A percentile compares a stretch with the other conserved stretches of the same genome.
phyloP scores from a whole-genome alignment of 768 basidiomycete genomes.

The Xanthoconium stramineum region DNA sequence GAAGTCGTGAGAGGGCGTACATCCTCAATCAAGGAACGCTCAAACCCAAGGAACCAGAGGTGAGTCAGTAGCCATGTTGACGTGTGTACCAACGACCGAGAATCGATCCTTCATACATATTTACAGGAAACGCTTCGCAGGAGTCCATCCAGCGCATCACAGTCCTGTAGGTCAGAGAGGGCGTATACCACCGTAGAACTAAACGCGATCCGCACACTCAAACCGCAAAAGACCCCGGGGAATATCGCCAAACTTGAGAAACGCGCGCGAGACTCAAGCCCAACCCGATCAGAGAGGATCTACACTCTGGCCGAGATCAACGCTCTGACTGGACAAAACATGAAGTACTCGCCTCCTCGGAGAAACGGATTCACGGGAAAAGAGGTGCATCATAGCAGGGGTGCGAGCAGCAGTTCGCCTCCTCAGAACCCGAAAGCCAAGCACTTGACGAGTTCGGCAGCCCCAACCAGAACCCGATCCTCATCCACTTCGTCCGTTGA shows the following conservation, averaged over 20 bases:
- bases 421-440: constrained; percentile 11
- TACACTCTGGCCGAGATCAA: constrained; percentile 33
- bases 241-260: constrained; percentile 18
- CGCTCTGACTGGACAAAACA: constrained; percentile 29
- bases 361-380: constrained; percentile 9
- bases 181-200: constrained; percentile 21
- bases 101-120: background rate
- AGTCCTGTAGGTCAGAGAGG: constrained; percentile 26
- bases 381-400: constrained; percentile 12
- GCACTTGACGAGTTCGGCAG: constrained; percentile 9
- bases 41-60: constrained; percentile 22
- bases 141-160: constrained; percentile 20
- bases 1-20: constrained; percentile 9
- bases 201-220: constrained; percentile 11
- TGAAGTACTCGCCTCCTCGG: constrained; percentile 23
- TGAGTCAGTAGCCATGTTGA: constrained; percentile 8
- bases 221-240: constrained; percentile 14
- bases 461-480: constrained; percentile 24
- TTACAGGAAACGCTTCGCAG: constrained; percentile 18
- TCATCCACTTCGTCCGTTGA: constrained; percentile 45
- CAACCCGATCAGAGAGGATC: constrained; percentile 32
- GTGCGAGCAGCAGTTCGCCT: constrained; percentile 23
- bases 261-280: constrained; percentile 23
- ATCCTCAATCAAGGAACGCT: constrained; percentile 10
- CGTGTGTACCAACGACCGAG: background rate